Evolutionary conservation across 140 eudicot species (phyloP).

Genomic region (Ambrosia hybrid): DNA sequence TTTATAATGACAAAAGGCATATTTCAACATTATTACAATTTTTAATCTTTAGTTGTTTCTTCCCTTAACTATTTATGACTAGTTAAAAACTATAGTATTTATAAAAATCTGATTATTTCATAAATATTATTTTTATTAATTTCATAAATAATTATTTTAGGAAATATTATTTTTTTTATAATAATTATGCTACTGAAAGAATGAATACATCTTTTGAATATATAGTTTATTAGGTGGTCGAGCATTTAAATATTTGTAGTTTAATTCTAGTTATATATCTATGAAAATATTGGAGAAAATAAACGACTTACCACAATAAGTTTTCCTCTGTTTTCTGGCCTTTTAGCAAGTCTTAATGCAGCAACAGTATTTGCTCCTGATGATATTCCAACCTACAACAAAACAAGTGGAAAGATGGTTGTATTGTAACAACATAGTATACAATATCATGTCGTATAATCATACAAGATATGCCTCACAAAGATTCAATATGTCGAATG

Average conservation of each 20-base stretch:
- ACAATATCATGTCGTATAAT: no score
- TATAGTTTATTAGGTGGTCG: background rate
- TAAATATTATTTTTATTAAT: no score
- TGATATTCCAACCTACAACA: conserved; percentile 86
- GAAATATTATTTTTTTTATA: no score
- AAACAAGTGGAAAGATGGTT: conserved; percentile 18
- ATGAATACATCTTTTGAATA: background rate
- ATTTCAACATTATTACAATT: background rate
- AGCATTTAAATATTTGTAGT: background rate
- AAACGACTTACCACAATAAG: conserved; percentile 79
- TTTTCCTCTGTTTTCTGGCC: conserved; percentile 98
- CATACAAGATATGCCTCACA: background rate
- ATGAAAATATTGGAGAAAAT: background rate
- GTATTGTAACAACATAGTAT: no score
- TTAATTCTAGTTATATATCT: background rate
- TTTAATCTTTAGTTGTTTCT: no score
- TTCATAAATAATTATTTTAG: no score
- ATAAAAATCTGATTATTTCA: no score
- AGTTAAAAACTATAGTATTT: no score
- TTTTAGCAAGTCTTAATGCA: conserved; percentile 80
- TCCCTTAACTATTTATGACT: no score
- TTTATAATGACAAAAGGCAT: background rate
- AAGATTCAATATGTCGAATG: background rate
- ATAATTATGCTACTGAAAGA: background rate
- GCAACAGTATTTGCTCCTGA: no score